Evolutionary conservation across 1,284 basidiomycete genomes (phyloP).

Genomic region (Athelia sp.): DNA sequence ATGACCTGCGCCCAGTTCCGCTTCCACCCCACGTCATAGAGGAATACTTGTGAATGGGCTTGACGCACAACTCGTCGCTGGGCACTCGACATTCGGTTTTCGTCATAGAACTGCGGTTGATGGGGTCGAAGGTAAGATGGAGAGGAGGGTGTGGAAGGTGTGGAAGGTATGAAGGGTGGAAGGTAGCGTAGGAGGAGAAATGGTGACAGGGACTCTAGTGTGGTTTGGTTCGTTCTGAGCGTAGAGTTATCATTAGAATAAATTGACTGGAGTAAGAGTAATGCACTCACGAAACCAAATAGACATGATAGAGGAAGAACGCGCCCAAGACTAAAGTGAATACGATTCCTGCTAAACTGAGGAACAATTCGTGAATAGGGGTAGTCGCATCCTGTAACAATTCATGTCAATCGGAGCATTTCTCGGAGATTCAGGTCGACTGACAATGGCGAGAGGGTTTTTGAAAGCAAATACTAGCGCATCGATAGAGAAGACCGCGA

Average conservation of each 20-base stretch:
- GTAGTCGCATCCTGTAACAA: slow-evolving; percentile 52
- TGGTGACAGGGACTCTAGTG: slow-evolving; percentile 75
- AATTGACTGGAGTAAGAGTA: too few relatives aligned
- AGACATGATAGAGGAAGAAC: slow-evolving; percentile 76
- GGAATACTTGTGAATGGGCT: slow-evolving; percentile 59
- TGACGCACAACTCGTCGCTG: slow-evolving; percentile 67
- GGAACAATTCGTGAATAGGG: slow-evolving; percentile 67
- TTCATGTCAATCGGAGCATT: slow-evolving; percentile 4
- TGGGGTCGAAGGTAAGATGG: neutral
- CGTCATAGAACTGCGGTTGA: slow-evolving; percentile 45
- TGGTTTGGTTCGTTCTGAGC: slow-evolving; percentile 80
- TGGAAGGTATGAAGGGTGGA: slow-evolving; percentile 57
- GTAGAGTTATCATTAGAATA: neutral
- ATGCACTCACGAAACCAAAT: slow-evolving; percentile 69
- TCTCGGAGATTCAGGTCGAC: slow-evolving; percentile 17
- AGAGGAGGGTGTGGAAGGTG: slow-evolving; percentile 26
- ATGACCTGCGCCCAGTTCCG: slow-evolving; percentile 67
- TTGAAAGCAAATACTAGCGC: slow-evolving; percentile 67
- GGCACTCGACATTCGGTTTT: slow-evolving; percentile 66
- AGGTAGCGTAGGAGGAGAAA: slow-evolving; percentile 69
- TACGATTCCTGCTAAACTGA: slow-evolving; percentile 57
- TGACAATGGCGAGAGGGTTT: slow-evolving; percentile 54
- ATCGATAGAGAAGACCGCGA: slow-evolving; percentile 48
- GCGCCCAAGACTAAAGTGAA: slow-evolving; percentile 72
- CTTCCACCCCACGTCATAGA: slow-evolving; percentile 77